Conservation (phyloP, 2,329 filamentous ascomycete genomes). For the Clonostachys chloroleuca region DNA sequence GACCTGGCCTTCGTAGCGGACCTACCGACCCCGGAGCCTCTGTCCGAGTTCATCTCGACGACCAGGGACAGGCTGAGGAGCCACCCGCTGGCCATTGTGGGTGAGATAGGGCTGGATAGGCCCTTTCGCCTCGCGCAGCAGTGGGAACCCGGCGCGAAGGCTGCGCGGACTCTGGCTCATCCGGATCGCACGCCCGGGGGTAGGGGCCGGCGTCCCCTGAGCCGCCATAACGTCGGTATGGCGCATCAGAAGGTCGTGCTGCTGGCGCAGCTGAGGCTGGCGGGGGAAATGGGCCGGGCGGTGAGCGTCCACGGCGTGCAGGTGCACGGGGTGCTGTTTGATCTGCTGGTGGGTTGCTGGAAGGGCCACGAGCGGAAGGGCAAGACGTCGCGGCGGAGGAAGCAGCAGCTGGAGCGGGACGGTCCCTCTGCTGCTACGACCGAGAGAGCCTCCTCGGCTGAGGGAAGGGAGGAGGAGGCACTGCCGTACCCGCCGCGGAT, state of each 20-base stretch:
- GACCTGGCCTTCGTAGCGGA: constrained; percentile 32
- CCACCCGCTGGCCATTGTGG: constrained; percentile 60
- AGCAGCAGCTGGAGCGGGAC: constrained; percentile 27
- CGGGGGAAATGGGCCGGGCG: constrained; percentile 58
- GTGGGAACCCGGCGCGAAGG: constrained; percentile 31
- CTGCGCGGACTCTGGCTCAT: constrained; percentile 5
- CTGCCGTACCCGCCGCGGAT: constrained; percentile 71
- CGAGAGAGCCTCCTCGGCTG: constrained; percentile 16
- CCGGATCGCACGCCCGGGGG: constrained; percentile 55
- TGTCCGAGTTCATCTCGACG: constrained; percentile 50
- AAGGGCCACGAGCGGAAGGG: constrained; percentile 58
- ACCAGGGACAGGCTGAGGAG: constrained; percentile 48
- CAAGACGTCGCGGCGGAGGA: too few relatives aligned
- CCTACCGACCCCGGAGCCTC: constrained; percentile 53
- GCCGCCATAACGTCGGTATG: constrained; percentile 58
- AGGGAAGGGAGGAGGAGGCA: constrained; percentile 13
- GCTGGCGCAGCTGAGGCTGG: constrained; percentile 59
- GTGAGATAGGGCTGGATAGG: constrained; percentile 72
- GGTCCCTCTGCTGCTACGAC: constrained; percentile 24
- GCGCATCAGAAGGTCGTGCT: constrained; percentile 62
- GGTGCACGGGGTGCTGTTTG: constrained; percentile 63
- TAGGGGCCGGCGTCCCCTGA: constrained; percentile 62
- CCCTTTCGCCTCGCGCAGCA: constrained; percentile 63
- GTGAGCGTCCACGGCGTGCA: constrained; percentile 69
- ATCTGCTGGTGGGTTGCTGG: constrained; percentile 57